phyloP scores from a whole-genome alignment of 768 basidiomycete species.

The Butyriboletus loyo region DNA sequence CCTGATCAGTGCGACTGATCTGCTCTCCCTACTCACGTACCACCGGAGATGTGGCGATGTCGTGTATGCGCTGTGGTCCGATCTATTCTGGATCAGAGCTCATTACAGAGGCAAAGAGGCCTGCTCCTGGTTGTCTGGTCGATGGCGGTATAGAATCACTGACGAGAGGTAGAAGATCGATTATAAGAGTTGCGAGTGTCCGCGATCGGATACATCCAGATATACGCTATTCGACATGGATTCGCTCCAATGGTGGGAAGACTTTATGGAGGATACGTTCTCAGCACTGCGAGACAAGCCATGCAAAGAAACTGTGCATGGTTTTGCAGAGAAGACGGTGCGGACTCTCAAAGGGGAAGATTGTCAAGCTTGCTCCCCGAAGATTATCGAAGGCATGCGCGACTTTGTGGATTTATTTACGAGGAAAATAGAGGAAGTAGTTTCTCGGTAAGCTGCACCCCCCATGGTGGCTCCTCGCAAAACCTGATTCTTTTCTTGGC shows the following conservation, averaged over 20 bases:
- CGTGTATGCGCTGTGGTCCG: neutral
- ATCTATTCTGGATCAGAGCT: conserved; percentile 12
- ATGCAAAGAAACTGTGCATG: conserved; percentile 7
- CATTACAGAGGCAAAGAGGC: neutral
- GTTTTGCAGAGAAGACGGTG: neutral
- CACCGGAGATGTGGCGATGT: conserved; percentile 15
- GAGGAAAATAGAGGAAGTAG: conserved; percentile 8
- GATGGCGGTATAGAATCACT: too few species aligned
- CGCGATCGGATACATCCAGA: neutral
- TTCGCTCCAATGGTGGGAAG: conserved; percentile 17
- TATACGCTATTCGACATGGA: neutral
- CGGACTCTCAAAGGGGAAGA: neutral
- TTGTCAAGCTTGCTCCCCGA: neutral
- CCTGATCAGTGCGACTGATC: conserved; percentile 20
- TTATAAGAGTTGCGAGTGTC: neutral
- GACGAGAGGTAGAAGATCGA: too few species aligned
- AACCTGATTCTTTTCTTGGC: too few species aligned
- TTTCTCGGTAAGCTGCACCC: conserved; percentile 2
- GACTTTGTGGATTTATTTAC: conserved; percentile 7
- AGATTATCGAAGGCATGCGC: conserved; percentile 11
- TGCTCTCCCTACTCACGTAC: conserved; percentile 24
- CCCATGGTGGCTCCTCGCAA: neutral
- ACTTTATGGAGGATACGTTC: conserved; percentile 16
- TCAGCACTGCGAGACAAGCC: conserved; percentile 15
- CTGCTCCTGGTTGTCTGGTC: conserved; percentile 8